Evolutionary conservation across 306 rosid genomes (phyloP).

Genomic region (Acmispon strigosus): DNA sequence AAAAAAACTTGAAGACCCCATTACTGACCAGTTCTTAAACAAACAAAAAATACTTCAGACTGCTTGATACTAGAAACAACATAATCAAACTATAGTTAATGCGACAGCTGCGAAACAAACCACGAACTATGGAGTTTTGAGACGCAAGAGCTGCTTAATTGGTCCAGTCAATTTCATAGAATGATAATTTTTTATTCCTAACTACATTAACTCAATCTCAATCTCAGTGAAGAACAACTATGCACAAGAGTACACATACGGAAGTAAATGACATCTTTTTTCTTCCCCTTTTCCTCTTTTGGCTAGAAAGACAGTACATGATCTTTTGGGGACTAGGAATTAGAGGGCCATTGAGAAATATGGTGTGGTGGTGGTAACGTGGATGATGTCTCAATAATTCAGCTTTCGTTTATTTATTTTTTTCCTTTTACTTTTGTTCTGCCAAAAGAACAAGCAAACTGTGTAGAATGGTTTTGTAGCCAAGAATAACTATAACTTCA

Average conservation of each 20-base stretch:
- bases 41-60: too few relatives aligned
- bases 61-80: too few relatives aligned
- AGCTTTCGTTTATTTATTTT: constrained; percentile 18
- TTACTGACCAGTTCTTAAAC: too few relatives aligned
- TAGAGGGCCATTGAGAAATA: constrained; percentile 13
- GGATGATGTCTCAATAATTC: constrained; percentile 26
- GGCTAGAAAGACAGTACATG: constrained; percentile 15
- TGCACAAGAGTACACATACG: neutral
- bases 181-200: neutral
- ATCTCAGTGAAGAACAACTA: neutral
- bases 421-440: constrained; percentile 17
- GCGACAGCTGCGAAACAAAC: too few relatives aligned
- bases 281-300: neutral
- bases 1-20: too few relatives aligned
- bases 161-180: neutral
- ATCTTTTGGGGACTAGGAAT: constrained; percentile 1
- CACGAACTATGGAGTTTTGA: neutral
- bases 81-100: too few relatives aligned
- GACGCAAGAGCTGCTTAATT: neutral
- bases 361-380: neutral
- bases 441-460: constrained; percentile 7
- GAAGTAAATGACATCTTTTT: neutral
- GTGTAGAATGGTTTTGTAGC: neutral
- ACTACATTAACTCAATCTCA: neutral
- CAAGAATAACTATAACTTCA: neutral